Conservation (phyloP, 345 rosid species). For the Citrus sp. region DNA sequence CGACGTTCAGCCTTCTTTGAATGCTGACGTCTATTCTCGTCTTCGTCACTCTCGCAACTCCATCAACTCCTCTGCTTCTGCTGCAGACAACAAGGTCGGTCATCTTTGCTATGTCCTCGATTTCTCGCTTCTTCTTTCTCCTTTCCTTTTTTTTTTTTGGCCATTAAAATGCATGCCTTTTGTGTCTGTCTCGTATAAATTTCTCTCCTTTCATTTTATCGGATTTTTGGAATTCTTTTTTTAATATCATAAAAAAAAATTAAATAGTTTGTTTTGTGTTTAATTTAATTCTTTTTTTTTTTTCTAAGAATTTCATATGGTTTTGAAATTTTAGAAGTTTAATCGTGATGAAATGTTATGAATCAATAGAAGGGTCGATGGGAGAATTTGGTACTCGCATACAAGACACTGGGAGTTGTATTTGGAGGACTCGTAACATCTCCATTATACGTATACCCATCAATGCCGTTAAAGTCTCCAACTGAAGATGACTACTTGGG, state of each 20-base stretch:
- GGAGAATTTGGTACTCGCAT: slow-evolving; percentile 40
- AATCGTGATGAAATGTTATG: not conserved
- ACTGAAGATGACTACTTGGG: slow-evolving; percentile 63
- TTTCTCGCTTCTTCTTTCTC: no score
- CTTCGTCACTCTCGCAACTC: not conserved
- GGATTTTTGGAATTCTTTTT: not conserved
- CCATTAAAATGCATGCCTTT: not conserved
- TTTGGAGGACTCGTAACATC: slow-evolving; percentile 80
- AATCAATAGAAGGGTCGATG: slow-evolving; percentile 30
- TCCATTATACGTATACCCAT: slow-evolving; percentile 62
- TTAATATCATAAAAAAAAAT: no score
- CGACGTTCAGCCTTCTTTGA: not conserved
- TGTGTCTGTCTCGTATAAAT: not conserved
- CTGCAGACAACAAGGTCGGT: slow-evolving; percentile 1
- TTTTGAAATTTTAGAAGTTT: not conserved
- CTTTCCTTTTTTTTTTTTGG: no score
- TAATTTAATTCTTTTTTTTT: not conserved
- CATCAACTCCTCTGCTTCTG: not conserved
- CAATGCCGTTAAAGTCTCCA: slow-evolving; percentile 56
- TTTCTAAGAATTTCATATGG: not conserved
- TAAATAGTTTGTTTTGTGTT: not conserved
- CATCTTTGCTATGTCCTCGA: not conserved
- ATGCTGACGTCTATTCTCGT: not conserved
- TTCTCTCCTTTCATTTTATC: not conserved
- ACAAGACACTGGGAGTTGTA: slow-evolving; percentile 65